Base-by-base conservation (phyloP, 495 filamentous ascomycete species). In the Darksidea phi region DNA sequence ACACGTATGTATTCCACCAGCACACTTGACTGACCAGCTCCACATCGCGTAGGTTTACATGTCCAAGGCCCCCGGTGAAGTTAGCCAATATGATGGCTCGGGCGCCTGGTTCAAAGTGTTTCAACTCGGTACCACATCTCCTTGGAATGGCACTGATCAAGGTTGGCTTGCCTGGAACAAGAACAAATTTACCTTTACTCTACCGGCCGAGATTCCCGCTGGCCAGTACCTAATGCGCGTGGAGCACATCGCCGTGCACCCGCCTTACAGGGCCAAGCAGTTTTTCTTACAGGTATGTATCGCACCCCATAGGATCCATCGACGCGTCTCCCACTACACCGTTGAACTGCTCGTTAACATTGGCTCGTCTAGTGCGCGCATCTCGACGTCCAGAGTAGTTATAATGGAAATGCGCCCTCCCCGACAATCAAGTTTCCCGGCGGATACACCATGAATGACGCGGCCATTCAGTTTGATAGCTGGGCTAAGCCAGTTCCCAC, bases 71-170 rank as follows among this genome's bases (percentile, higher is more conserved):
- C 58, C 58, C 15, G 58, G 58, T 28, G 49, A 24, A 21, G 58
- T 61, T 15, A 21, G 36, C 13, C 20, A 42, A 6, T 61, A 61
- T 41, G 58, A 61, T 23, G 58, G 58, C 6, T 55, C 36, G 10
- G 58, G 58, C 7, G 58, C 54, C 20, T 61, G 49, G 58, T 61
- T 61, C 51, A 61, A 61, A 37, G 49, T 55, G 18, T 54, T 17
- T 10, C 18, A 61, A 24, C 37, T 20, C 20, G 37, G 50, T 32
- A 24, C 41, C 7, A 8, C 15, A 7, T 47, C 13, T 8, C 7
- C 15, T 15, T 12, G 32, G 12, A 45, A 17, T 28, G 25, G 32
- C 13, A 32, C 8, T 2, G 58, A 61, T 42, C 15, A 7, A 17
- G 52, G 15, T 41, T 54, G 58, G 58, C 17, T 20, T 41, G 18